phyloP scores from a whole-genome alignment of 441 rosid species.

The Erodium trifolium region DNA sequence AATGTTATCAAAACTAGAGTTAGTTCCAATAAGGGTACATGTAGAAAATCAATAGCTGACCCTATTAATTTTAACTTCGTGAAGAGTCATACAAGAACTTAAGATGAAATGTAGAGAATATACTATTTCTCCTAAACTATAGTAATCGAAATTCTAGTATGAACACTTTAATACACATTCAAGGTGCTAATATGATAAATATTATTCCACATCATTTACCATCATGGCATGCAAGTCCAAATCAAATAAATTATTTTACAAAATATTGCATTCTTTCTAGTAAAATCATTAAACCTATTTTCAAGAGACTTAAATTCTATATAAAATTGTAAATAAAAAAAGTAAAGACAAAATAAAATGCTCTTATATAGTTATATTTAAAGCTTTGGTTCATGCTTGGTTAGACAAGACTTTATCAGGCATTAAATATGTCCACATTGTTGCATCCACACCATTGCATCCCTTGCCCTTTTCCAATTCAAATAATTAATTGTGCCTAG shows the following conservation, averaged over 20 bases:
- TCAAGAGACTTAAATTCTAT: not conserved
- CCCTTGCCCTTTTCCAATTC: not conserved
- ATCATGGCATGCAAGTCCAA: not conserved
- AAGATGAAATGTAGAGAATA: not conserved
- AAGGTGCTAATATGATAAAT: constrained; percentile 1
- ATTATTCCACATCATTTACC: not conserved
- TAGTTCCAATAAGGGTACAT: not conserved
- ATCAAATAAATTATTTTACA: not conserved
- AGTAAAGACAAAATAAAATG: not conserved
- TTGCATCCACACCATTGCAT: not conserved
- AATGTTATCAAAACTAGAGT: not conserved
- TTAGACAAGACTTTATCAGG: constrained; percentile 1
- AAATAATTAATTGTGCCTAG: not conserved
- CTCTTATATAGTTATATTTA: not conserved
- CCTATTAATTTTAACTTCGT: not conserved
- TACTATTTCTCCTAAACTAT: not conserved
- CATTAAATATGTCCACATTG: not conserved
- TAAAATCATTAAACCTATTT: not conserved
- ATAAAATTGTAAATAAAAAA: not conserved
- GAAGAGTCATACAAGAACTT: not conserved
- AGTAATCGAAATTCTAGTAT: not conserved
- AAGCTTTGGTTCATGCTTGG: not conserved
- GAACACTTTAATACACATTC: not conserved
- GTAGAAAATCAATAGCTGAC: not conserved
- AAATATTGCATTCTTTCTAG: not conserved